phyloP scores from a whole-genome alignment of 495 filamentous ascomycete species.

The Daldinia concentrica region DNA sequence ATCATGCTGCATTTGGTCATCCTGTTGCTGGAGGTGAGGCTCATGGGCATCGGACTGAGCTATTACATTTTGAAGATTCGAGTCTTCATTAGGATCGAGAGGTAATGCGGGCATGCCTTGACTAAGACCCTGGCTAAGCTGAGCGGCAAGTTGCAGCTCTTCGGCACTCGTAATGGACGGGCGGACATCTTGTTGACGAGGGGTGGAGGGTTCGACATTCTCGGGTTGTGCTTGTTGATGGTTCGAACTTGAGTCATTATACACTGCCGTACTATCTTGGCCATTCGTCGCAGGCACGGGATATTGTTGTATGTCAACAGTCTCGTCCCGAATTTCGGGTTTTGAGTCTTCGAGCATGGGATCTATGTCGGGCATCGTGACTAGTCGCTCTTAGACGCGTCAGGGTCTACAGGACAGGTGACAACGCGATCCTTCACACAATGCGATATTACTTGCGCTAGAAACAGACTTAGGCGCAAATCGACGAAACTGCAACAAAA shows the following conservation, averaged over 20 bases:
- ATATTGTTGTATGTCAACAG: constrained; percentile 39
- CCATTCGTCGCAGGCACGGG: constrained; percentile 31
- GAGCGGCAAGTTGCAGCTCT: constrained; percentile 62
- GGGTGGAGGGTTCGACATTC: constrained; percentile 43
- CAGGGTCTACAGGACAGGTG: constrained; percentile 20
- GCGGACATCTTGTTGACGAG: constrained; percentile 45
- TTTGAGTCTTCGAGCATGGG: constrained; percentile 41
- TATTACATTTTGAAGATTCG: constrained; percentile 33
- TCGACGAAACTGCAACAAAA: constrained; percentile 20
- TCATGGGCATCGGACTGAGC: constrained; percentile 33
- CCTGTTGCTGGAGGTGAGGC: constrained; percentile 32
- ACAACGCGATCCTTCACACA: constrained; percentile 15
- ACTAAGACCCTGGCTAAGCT: constrained; percentile 58
- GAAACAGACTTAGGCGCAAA: constrained; percentile 8
- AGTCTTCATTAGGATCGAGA: constrained; percentile 35
- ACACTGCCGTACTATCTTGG: constrained; percentile 23
- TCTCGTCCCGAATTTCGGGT: constrained; percentile 33
- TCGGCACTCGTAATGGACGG: constrained; percentile 52
- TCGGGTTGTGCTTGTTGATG: constrained; percentile 31
- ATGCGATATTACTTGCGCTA: constrained; percentile 14
- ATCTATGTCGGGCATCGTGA: constrained; percentile 46
- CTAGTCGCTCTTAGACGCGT: constrained; percentile 26
- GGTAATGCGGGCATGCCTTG: constrained; percentile 39
- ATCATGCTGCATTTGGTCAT: constrained; percentile 27
- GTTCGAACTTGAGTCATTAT: constrained; percentile 26